phyloP scores from a whole-genome alignment of 164 flowering plant genomes.

The Tetracentron sinense region DNA sequence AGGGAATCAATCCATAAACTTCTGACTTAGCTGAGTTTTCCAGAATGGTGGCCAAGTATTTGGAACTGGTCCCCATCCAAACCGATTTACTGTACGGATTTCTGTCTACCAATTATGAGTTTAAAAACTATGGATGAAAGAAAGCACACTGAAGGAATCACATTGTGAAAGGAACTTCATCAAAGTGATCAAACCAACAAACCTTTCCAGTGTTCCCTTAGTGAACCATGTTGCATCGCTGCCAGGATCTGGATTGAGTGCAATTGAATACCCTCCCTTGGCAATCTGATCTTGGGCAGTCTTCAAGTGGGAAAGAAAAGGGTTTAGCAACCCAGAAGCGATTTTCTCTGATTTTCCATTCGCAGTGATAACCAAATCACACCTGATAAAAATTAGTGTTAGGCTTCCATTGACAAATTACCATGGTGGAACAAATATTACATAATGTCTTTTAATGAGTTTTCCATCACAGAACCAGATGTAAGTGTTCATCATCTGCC shows the following conservation, averaged over 20 bases:
- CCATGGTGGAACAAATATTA: not conserved
- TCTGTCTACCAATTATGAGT: not conserved
- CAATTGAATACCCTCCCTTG: constrained; percentile 84
- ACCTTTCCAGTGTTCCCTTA: constrained; percentile 75
- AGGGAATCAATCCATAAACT: too few relatives aligned
- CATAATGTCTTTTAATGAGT: too few relatives aligned
- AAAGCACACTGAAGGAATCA: too few relatives aligned
- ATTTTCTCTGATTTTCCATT: constrained; percentile 56
- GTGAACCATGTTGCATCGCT: constrained; percentile 60
- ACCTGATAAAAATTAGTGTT: constrained; percentile 34
- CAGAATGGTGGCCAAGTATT: not conserved
- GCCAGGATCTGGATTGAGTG: constrained; percentile 38
- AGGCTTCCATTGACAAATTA: not conserved
- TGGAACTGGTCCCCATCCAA: not conserved
- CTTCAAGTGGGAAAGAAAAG: constrained; percentile 60
- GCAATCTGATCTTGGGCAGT: constrained; percentile 71
- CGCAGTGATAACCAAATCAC: constrained; percentile 72
- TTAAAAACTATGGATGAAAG: not conserved
- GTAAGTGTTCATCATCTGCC: not conserved
- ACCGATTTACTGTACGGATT: not conserved
- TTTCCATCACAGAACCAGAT: not conserved
- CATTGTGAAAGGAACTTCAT: not conserved
- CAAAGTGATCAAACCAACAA: constrained; percentile 12
- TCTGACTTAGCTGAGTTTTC: not conserved
- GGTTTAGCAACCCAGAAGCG: constrained; percentile 78